Base-by-base conservation (phyloP, 495 filamentous ascomycete species). In the Lindgomyces ingoldianus region DNA sequence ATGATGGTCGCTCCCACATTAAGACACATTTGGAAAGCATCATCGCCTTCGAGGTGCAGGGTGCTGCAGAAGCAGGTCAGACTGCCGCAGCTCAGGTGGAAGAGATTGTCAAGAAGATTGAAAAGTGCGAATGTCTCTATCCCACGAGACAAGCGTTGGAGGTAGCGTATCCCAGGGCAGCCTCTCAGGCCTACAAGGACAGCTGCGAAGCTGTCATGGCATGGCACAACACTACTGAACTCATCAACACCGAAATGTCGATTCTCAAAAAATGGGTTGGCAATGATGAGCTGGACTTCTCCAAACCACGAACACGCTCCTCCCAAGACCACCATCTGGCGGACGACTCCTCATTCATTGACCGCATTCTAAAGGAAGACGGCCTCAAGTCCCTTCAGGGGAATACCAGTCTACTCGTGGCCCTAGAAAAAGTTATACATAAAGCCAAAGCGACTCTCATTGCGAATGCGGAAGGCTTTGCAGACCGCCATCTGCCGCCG, bases 291-390 rank as follows among this genome's bases (percentile, higher is more conserved):
- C 83, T 98, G 14, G 91, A 98, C 75, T 98, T 98, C 72, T 84
- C 84, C 47, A 88, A 90, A 69, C 73, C 78, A 3, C 77, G 81
- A 64, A 53, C 69, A 19, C 75, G 48, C 68, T 73, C 57, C 10
- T 26, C 41, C 18, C 71, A 51, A 77, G 79, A 53, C 77, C 81
- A 49, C 62, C 87, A 91, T 60, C 80, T 97, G 16, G 85, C 85
- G 22, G 93, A 96, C 69, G 91, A 96, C 58, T 84, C 91, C 0
- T 94, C 91, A 1, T 98, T 98, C 74, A 79, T 98, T 46, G 94
- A 98, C 73, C 86, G 94, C n/a, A 87, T 98, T n/a, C 82, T 98
- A 80, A 97, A 97, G 70, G 94, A 98, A 74, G 94, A 98, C 72
- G 91, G 91, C 18, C 80, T 98, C 21, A 93, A 91, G 64, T 96